Evolutionary conservation across 164 flowering plant species (phyloP).

Genomic region (Magnolia officinalis): DNA sequence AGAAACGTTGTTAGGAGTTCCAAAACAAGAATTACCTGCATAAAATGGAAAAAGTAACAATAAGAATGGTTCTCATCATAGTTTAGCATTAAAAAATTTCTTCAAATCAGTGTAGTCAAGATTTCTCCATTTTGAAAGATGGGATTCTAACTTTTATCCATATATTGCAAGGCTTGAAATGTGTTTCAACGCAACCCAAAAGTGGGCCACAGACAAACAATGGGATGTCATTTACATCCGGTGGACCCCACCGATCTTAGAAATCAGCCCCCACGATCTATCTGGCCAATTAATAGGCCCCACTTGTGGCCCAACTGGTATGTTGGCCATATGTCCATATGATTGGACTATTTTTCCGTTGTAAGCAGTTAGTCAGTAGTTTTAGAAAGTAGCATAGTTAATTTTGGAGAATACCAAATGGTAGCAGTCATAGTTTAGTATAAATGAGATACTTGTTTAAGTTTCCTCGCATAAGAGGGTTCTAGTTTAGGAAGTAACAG

Average conservation of each 20-base stretch:
- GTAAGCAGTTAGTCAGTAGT: no score
- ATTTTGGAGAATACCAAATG: no score
- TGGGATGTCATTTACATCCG: not conserved
- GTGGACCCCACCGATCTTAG: not conserved
- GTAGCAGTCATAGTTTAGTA: no score
- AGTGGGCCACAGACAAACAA: not conserved
- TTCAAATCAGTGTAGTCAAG: not conserved
- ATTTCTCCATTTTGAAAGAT: not conserved
- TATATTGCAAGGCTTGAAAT: not conserved
- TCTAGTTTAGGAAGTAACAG: no score
- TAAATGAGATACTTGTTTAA: no score
- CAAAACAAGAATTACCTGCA: constrained; percentile 45
- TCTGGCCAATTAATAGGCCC: no score
- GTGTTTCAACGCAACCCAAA: not conserved
- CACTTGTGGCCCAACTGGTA: no score
- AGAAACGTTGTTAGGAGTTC: constrained; percentile 40
- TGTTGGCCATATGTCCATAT: no score
- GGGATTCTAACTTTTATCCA: not conserved
- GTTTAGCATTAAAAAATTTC: not conserved
- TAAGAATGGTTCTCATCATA: not conserved
- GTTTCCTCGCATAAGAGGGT: no score
- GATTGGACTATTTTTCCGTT: no score
- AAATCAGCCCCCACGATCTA: no score
- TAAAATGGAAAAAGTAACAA: not conserved
- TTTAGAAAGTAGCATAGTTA: no score